Conservation (phyloP, 2,329 filamentous ascomycete genomes). For the Xylaria sp. region DNA sequence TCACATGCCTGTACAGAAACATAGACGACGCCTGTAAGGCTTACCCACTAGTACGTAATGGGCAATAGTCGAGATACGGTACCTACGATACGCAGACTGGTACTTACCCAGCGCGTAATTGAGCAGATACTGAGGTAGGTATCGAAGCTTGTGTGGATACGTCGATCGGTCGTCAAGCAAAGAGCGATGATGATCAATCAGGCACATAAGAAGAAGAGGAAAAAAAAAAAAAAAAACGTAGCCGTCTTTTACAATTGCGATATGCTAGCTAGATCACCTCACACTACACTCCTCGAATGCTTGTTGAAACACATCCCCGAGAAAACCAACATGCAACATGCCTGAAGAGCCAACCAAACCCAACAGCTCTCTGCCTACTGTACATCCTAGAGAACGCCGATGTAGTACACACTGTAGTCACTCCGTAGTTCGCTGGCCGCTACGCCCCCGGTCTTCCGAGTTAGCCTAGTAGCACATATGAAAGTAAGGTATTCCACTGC, state of each 20-base stretch:
- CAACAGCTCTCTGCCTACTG: not conserved
- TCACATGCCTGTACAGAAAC: too few relatives aligned
- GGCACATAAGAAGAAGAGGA: too few relatives aligned
- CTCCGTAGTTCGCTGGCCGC: slow-evolving; percentile 8
- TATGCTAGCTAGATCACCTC: not conserved
- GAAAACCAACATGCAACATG: not conserved
- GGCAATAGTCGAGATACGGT: not conserved
- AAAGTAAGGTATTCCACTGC: too few relatives aligned
- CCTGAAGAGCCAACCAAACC: not conserved
- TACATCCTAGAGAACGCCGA: not conserved
- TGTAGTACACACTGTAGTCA: not conserved
- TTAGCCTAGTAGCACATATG: not conserved
- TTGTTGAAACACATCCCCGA: not conserved
- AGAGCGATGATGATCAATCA: not conserved
- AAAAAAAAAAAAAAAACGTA: not conserved
- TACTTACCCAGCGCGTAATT: not conserved
- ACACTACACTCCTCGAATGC: not conserved
- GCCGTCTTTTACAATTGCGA: not conserved
- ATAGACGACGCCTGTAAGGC: too few relatives aligned
- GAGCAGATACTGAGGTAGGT: not conserved
- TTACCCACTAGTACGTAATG: slow-evolving; percentile 7
- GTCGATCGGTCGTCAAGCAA: not conserved
- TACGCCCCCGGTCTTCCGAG: not conserved
- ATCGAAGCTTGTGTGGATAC: slow-evolving; percentile 23
- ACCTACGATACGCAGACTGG: not conserved